These are phyloP conservation scores for Boletus reticuloceps DNA, from an alignment of 768 basidiomycete species.

Conservation along the genomic window DNA sequence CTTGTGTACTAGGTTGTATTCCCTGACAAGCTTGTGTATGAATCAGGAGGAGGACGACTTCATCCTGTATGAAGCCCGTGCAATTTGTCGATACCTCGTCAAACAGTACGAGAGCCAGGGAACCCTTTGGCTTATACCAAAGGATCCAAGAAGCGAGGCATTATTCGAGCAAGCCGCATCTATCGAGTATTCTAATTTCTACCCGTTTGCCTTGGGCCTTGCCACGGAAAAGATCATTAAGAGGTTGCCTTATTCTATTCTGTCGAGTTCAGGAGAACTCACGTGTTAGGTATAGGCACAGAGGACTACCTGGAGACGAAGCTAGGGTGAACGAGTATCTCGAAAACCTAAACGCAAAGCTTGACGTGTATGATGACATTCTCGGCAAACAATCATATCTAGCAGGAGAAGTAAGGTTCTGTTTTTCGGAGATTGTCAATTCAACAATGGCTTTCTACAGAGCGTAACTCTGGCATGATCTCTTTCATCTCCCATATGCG, in stretches of 20 bases:
- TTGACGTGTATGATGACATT: conserved; percentile 53
- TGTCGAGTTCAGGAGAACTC: not conserved
- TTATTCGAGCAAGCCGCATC: conserved; percentile 52
- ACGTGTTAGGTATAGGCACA: conserved; percentile 7
- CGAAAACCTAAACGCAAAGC: conserved; percentile 32
- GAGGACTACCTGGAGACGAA: conserved; percentile 15
- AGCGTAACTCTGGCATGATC: conserved; percentile 42
- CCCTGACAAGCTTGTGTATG: not conserved
- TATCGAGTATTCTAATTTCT: conserved; percentile 51
- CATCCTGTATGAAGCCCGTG: conserved; percentile 41
- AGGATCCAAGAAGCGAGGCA: conserved; percentile 34
- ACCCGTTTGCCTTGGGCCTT: conserved; percentile 42
- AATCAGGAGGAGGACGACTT: conserved; percentile 39
- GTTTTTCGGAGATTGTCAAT: not conserved
- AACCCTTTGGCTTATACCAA: conserved; percentile 32
- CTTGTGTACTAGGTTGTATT: too few species aligned
- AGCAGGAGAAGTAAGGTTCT: conserved; percentile 48
- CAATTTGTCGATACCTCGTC: conserved; percentile 41
- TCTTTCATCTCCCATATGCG: conserved; percentile 44
- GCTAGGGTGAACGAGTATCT: conserved; percentile 22
- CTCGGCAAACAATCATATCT: conserved; percentile 52
- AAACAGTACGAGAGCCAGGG: conserved; percentile 38
- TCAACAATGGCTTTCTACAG: conserved; percentile 22
- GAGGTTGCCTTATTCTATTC: conserved; percentile 36
- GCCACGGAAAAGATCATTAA: conserved; percentile 51